phyloP scores from a whole-genome alignment of 176 grass and related monocot species.

The Triticum monococcum region DNA sequence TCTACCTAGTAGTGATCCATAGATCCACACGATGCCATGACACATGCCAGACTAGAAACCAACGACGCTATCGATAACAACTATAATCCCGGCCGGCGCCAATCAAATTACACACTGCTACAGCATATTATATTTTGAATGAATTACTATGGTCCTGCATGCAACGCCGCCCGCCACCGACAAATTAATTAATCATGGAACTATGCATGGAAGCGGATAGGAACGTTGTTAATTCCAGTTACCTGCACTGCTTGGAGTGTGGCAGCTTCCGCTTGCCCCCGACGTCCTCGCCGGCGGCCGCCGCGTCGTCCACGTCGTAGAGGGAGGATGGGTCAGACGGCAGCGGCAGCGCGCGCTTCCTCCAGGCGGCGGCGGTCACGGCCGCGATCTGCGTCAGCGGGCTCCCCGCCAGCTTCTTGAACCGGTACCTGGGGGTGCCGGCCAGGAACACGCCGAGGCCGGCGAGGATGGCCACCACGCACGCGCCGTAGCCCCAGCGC shows the following conservation, averaged over 20 bases:
- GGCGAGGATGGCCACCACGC: conserved; percentile 21
- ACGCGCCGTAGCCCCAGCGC: conserved; percentile 49
- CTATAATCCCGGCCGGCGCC: too few species aligned
- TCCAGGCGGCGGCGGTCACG: conserved; percentile 35
- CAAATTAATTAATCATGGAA: too few species aligned
- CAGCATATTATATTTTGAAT: too few species aligned
- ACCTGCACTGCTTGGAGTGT: conserved; percentile 48
- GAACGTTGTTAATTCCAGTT: neutral
- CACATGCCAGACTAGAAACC: too few species aligned
- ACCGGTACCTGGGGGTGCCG: conserved; percentile 42
- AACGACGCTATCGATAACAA: too few species aligned
- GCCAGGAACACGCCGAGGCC: conserved; percentile 45
- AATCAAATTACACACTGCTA: too few species aligned
- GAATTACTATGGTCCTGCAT: too few species aligned
- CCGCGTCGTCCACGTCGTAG: conserved; percentile 26
- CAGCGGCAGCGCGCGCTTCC: conserved; percentile 34
- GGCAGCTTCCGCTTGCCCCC: conserved; percentile 39
- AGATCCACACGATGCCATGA: too few species aligned
- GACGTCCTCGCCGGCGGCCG: conserved; percentile 1
- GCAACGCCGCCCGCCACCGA: too few species aligned
- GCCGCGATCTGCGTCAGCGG: conserved; percentile 51
- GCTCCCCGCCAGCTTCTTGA: conserved; percentile 58
- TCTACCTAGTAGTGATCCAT: too few species aligned
- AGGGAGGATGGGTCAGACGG: conserved; percentile 34
- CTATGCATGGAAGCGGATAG: too few species aligned